Evolutionary conservation across 2,329 filamentous ascomycete genomes (phyloP).

Genomic region (Cucurbitaria berberidis): DNA sequence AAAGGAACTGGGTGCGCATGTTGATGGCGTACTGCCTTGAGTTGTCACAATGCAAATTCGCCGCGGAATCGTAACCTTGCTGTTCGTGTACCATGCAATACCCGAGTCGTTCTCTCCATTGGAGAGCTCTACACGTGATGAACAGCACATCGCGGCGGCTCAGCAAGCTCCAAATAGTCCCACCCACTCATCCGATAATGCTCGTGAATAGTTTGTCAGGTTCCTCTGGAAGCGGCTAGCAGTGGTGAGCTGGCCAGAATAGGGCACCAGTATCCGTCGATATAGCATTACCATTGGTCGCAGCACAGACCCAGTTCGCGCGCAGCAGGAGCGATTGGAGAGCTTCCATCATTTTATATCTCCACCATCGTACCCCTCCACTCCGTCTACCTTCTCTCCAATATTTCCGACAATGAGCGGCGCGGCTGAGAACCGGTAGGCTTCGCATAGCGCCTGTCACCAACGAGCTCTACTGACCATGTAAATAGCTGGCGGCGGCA

Average conservation of each 20-base stretch:
- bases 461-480: conserved; percentile 20
- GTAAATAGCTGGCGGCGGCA: conserved; percentile 43
- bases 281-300: conserved; percentile 27
- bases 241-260: conserved; percentile 24
- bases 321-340: conserved; percentile 26
- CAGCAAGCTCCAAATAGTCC: conserved; percentile 13
- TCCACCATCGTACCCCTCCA: conserved; percentile 35
- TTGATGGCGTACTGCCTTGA: neutral
- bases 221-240: conserved; percentile 22
- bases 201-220: conserved; percentile 10
- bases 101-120: neutral
- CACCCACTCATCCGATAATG: conserved; percentile 20
- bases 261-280: conserved; percentile 13
- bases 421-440: conserved; percentile 48
- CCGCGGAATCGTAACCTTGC: neutral
- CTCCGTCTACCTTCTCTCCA: conserved; percentile 31
- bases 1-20: neutral
- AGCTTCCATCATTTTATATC: conserved; percentile 39
- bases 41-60: neutral
- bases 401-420: conserved; percentile 45
- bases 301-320: conserved; percentile 31
- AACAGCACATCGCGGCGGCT: conserved; percentile 25
- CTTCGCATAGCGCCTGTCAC: neutral
- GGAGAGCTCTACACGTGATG: conserved; percentile 9
- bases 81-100: neutral